Base-by-base conservation (phyloP, 2,329 filamentous ascomycete species). In the Ceratocystiopsis brevicomis region DNA sequence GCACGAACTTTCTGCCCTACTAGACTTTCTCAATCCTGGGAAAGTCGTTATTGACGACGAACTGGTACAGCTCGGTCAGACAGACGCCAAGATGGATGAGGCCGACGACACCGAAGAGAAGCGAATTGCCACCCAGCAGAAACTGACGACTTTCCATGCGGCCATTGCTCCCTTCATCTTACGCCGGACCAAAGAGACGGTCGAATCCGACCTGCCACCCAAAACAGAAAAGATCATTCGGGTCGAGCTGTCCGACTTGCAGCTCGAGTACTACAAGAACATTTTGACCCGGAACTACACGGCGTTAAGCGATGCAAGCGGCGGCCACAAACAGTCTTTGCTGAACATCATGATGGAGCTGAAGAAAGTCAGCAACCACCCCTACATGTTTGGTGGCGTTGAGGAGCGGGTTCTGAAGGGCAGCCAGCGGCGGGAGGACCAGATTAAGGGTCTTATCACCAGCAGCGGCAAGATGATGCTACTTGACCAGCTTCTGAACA, bases 381-480 rank as follows among this genome's bases (percentile, higher is more conserved):
- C 90, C 1, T 93, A 95, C 63, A 92, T 98, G 79, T 96, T 98
- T 53, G 81, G 83, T 3, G 87, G 86, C 49, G 88, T 86, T 3
- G 90, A 98, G 57, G 83, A 93, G 45, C 83, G 81, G 51, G 83
- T 96, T 13, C 62, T 96, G 41, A 78, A 75, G 47, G 85, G 83
- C 14, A 86, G 80, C 53, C 72, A 73, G 43, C 78, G 82, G 17
- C 81, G 87, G 30, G 88, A 96, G 55, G 90, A 96, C 56, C 76
- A 86, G 49, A 73, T 98, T 53, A 90, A 93, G 57, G 83, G 83
- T 17, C 71, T 98, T 47, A 93, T 98, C 55, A 88, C 87, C 4
- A 94, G 86, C 57, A 98, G 90, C 62, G 92, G 92, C 52, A 98
- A 98, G 64, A 95, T 98, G 90, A 96, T 96, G 86, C 69, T 98